A percentile compares a stretch with the other conserved stretches of the same genome.
phyloP scores from a whole-genome alignment of 2,329 filamentous ascomycete species.

The Cladosporium cucumerinum region DNA sequence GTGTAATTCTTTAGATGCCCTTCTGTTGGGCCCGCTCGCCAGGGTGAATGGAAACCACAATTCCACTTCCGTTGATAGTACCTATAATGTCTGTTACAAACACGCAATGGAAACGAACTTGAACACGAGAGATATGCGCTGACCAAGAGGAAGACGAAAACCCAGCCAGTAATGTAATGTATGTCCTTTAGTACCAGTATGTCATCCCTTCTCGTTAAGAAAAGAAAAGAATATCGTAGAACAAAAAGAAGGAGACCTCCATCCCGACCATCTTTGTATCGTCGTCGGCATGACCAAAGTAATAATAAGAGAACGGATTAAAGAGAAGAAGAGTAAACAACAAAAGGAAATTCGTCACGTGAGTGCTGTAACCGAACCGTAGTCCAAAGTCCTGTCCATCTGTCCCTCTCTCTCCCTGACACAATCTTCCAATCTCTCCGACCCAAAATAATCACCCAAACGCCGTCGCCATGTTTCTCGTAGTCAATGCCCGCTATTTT shows the following conservation, averaged over 20 bases:
- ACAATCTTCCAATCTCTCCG: neutral
- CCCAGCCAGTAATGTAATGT: neutral
- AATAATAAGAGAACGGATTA: neutral
- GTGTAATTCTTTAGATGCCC: neutral
- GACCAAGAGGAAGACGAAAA: neutral
- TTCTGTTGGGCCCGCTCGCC: neutral
- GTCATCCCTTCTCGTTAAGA: neutral
- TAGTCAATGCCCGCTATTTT: neutral
- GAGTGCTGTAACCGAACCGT: neutral
- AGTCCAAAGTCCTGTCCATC: neutral
- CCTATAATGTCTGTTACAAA: neutral
- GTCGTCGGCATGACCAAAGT: neutral
- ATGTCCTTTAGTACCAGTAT: neutral
- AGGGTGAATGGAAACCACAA: neutral
- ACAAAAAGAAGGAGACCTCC: neutral
- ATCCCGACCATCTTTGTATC: neutral
- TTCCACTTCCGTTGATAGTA: neutral
- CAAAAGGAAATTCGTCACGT: slow-evolving; percentile 10
- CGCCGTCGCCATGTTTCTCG: slow-evolving; percentile 7
- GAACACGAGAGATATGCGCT: neutral
- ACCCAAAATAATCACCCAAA: neutral
- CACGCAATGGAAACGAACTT: neutral
- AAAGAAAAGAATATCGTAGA: neutral
- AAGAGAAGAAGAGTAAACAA: neutral
- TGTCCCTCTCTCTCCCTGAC: neutral